These are phyloP conservation scores for Suillus spraguei DNA, from an alignment of 768 basidiomycete species.

Conservation along the genomic window DNA sequence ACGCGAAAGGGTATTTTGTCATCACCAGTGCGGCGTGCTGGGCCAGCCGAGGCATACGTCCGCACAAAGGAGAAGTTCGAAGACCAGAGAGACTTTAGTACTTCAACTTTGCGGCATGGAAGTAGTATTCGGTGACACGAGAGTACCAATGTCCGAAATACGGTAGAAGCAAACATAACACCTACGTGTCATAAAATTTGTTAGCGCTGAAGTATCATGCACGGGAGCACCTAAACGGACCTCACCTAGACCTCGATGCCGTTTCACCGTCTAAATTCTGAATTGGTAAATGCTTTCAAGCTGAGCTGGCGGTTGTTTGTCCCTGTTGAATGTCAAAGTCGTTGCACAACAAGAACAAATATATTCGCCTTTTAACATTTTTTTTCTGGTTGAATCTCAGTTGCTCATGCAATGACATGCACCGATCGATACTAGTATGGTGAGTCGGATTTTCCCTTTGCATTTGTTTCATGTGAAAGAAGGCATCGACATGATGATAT, in stretches of 20 bases:
- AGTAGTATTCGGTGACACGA: slow-evolving; percentile 10
- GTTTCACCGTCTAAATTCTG: not conserved
- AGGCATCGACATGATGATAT: slow-evolving; percentile 31
- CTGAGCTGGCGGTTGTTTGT: slow-evolving; percentile 29
- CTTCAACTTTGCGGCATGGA: slow-evolving; percentile 4
- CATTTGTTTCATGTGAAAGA: not conserved
- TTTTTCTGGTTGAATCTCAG: slow-evolving; percentile 8
- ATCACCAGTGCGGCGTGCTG: slow-evolving; percentile 26
- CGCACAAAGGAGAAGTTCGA: not conserved
- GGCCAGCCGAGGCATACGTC: slow-evolving; percentile 6
- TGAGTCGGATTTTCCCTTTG: slow-evolving; percentile 5
- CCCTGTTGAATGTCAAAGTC: slow-evolving; percentile 24
- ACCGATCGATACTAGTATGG: slow-evolving; percentile 9
- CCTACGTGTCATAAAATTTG: not conserved
- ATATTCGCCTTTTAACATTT: slow-evolving; percentile 2
- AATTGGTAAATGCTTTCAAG: not conserved
- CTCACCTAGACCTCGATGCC: not conserved
- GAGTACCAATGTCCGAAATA: slow-evolving; percentile 13
- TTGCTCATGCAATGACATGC: not conserved
- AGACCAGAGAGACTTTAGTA: slow-evolving; percentile 12
- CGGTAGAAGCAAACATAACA: not conserved
- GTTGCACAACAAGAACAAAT: slow-evolving; percentile 27
- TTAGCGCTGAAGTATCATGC: not conserved
- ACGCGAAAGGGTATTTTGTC: slow-evolving; percentile 43
- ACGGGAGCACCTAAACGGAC: not conserved